Conservation (phyloP, 306 rosid species). For the Oemleria cerasiformis region DNA sequence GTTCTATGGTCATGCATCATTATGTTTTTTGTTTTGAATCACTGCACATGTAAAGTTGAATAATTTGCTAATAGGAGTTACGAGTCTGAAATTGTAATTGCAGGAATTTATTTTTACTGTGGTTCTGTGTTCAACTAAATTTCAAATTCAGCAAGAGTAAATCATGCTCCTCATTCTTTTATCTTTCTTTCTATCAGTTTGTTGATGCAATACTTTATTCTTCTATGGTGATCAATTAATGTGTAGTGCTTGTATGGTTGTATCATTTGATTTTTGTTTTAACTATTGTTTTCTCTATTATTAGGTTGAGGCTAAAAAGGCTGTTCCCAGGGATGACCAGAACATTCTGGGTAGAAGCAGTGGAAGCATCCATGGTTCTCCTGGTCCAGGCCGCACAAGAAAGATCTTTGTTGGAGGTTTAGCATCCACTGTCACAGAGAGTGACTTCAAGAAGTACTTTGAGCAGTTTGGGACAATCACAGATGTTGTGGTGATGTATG, state of each 20-base stretch:
- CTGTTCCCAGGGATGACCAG: slow-evolving; percentile 92
- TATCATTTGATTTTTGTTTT: slow-evolving; percentile 4
- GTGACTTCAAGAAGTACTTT: slow-evolving; percentile 80
- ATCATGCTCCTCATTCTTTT: slow-evolving; percentile 13
- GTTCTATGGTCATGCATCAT: slow-evolving; percentile 24
- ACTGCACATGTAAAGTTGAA: slow-evolving; percentile 1
- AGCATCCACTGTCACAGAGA: slow-evolving; percentile 84
- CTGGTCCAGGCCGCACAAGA: slow-evolving; percentile 84
- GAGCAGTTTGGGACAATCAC: slow-evolving; percentile 94
- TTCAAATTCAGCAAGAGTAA: slow-evolving; percentile 20
- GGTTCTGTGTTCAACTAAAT: slow-evolving; percentile 17
- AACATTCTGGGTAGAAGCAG: slow-evolving; percentile 59
- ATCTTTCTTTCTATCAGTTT: background rate
- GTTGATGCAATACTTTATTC: slow-evolving; percentile 15
- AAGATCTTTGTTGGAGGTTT: slow-evolving; percentile 92
- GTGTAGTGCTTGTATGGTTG: slow-evolving; percentile 7
- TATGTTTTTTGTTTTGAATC: slow-evolving; percentile 26
- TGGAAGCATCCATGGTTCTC: slow-evolving; percentile 82
- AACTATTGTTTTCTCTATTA: slow-evolving; percentile 27
- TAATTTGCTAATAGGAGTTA: slow-evolving; percentile 14
- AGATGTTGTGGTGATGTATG: slow-evolving; percentile 95
- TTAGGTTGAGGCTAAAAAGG: slow-evolving; percentile 96
- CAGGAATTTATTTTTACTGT: slow-evolving; percentile 18
- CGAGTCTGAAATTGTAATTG: slow-evolving; percentile 25
- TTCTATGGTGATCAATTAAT: slow-evolving; percentile 13